Percentiles rank a stretch among this genome's conserved stretches.
phyloP scores from a whole-genome alignment of 2,329 filamentous ascomycete species.

The Colletotrichum navitas region DNA sequence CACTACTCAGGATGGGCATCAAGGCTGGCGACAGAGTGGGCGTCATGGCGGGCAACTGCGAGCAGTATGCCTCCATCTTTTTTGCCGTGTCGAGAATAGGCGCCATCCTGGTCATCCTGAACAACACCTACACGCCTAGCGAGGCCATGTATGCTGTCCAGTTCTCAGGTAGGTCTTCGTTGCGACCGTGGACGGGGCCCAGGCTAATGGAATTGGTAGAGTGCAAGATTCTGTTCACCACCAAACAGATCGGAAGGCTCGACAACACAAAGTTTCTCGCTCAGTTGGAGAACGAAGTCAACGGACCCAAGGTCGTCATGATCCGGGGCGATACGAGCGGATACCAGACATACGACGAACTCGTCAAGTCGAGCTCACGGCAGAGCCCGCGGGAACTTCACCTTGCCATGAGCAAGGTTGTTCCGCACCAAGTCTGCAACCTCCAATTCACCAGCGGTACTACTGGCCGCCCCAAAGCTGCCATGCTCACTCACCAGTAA shows the following conservation, averaged over 20 bases:
- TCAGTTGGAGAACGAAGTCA: constrained; percentile 61
- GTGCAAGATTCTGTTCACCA: constrained; percentile 81
- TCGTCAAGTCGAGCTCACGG: constrained; percentile 65
- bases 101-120: constrained; percentile 80
- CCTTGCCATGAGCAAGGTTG: constrained; percentile 66
- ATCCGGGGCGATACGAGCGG: constrained; percentile 66
- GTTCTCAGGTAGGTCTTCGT: constrained; percentile 68
- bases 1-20: constrained; percentile 75
- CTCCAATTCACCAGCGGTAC: constrained; percentile 83
- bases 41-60: constrained; percentile 82
- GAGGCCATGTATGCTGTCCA: constrained; percentile 79
- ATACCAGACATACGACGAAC: constrained; percentile 71
- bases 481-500: constrained; percentile 79
- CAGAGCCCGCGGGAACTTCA: constrained; percentile 65
- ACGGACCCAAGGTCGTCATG: constrained; percentile 68
- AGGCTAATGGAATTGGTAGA: constrained; percentile 57
- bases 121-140: constrained; percentile 83
- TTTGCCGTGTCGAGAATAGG: constrained; percentile 78
- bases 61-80: constrained; percentile 85
- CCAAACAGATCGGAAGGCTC: constrained; percentile 74
- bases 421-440: constrained; percentile 77
- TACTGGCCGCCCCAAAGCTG: constrained; percentile 79
- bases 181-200: background rate
- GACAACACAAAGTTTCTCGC: constrained; percentile 72
- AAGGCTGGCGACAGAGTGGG: constrained; percentile 77